Base-by-base conservation (phyloP, 73 alveolate species). In the Breviolum minutum region DNA sequence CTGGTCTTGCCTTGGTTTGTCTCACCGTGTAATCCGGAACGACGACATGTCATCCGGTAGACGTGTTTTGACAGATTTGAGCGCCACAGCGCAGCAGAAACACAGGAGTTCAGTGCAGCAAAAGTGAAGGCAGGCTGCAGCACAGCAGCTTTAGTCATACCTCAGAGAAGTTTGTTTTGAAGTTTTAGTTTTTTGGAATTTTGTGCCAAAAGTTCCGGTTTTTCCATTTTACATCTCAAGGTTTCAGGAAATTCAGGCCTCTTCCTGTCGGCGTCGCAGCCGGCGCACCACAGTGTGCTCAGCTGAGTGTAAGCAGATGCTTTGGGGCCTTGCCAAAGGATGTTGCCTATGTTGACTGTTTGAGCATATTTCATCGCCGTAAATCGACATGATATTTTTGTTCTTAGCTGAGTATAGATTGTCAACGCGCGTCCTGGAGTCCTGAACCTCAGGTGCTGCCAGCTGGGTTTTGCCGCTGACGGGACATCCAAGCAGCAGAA, bases 381-480 rank as follows among this genome's bases (percentile, higher is more conserved):
- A 68, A 68, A 17, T 14, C 24, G 77, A 68, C 77, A 68, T 68
- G 3, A 22, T 17, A 68, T 68, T 68, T 68, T 68, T 2, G 77
- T 68, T 68, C 17, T 68, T 14, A 4, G 24, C 3, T 68, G 77
- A 68, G n/a, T 14, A 22, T 22, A 22, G 77, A 68, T 17, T 22
- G 24, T 22, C n/a, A 14, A 22, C 4, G 77, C 77, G 1, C 24
- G 17, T 68, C 24, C 54, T 2, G 54, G 3, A 40, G 17, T 68
- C 24, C 54, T 2, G 54, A 40, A 40, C 14, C 8, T 14, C 20
- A 81, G 90, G 90, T 81, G 90, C 90, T 81, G 90, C 90, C 29
- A 22, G 90, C 69, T 81, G 90, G 90, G 90, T 81, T 81, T 81
- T 81, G 90, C 69, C 70, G 90, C 90, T 81, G 90, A 81, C 90